Percentiles rank a stretch among this genome's conserved stretches.
These are phyloP conservation scores for Epipyxis sp. DNA, from an alignment of 108 stramenopile genomes.

Conservation along the genomic window DNA sequence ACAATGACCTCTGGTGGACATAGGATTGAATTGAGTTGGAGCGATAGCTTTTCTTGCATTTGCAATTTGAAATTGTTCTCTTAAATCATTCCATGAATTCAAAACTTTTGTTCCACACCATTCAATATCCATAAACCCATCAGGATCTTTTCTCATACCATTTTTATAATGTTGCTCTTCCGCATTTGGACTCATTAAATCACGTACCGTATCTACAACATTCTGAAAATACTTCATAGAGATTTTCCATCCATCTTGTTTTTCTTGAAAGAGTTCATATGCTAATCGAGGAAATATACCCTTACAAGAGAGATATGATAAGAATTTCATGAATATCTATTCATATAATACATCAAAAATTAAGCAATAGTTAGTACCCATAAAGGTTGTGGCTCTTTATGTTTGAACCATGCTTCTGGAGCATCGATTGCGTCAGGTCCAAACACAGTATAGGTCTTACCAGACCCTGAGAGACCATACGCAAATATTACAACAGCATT, in stretches of 20 bases:
- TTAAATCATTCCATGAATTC: constrained; percentile 61
- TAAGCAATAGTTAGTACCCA: no score
- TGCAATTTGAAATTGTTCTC: constrained; percentile 49
- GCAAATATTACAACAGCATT: constrained; percentile 63
- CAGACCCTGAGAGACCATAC: constrained; percentile 62
- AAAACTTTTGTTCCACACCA: constrained; percentile 58
- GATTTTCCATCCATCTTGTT: constrained; percentile 64
- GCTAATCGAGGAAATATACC: constrained; percentile 35
- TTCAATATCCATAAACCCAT: constrained; percentile 68
- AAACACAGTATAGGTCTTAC: constrained; percentile 63
- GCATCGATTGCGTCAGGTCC: constrained; percentile 56
- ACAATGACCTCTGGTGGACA: constrained; percentile 62
- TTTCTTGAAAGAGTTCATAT: constrained; percentile 61
- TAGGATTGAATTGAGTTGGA: constrained; percentile 57
- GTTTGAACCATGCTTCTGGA: constrained; percentile 65
- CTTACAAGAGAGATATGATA: no score
- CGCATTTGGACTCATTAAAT: constrained; percentile 60
- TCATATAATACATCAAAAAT: no score
- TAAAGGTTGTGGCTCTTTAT: constrained; percentile 50
- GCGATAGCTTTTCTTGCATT: constrained; percentile 62
- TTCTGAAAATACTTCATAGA: constrained; percentile 71
- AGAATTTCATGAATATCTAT: constrained; percentile 12
- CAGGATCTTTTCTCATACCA: constrained; percentile 62
- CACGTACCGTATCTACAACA: constrained; percentile 64
- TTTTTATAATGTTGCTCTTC: constrained; percentile 61